phyloP scores from a whole-genome alignment of 352 stramenopile species.

The Elongisporangium prolatum region DNA sequence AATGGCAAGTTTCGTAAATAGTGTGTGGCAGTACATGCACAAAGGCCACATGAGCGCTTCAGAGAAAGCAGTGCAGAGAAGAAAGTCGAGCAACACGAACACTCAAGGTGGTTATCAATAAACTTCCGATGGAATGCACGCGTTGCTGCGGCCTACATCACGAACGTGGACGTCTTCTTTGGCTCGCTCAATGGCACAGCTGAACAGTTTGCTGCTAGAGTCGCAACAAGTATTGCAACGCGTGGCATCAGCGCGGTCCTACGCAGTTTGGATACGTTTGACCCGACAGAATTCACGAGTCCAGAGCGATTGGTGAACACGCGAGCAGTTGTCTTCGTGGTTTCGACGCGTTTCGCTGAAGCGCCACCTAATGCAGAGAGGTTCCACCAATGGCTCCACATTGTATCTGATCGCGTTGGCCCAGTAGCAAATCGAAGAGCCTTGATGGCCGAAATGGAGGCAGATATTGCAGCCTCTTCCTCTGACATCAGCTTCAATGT shows the following conservation, averaged over 20 bases:
- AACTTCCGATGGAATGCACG: not conserved
- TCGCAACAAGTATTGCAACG: constrained; percentile 54
- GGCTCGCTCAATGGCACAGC: constrained; percentile 90
- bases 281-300: constrained; percentile 14
- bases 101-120: not conserved
- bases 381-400: constrained; percentile 14
- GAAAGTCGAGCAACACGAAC: not conserved
- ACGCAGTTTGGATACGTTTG: constrained; percentile 33
- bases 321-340: constrained; percentile 71
- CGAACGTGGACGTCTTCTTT: constrained; percentile 77
- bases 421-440: constrained; percentile 3
- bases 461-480: not conserved
- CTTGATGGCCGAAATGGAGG: not conserved
- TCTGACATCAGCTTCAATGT: not conserved
- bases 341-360: constrained; percentile 91
- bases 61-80: not conserved
- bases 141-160: constrained; percentile 3
- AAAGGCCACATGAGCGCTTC: not conserved
- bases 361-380: constrained; percentile 60
- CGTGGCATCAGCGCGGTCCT: constrained; percentile 10
- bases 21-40: not conserved
- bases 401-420: constrained; percentile 3
- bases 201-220: constrained; percentile 79
- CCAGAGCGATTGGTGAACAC: constrained; percentile 20
- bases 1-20: not conserved